These are phyloP conservation scores for Larix kaempferi DNA, from an alignment of 75 land plant species.

Conservation along the genomic window DNA sequence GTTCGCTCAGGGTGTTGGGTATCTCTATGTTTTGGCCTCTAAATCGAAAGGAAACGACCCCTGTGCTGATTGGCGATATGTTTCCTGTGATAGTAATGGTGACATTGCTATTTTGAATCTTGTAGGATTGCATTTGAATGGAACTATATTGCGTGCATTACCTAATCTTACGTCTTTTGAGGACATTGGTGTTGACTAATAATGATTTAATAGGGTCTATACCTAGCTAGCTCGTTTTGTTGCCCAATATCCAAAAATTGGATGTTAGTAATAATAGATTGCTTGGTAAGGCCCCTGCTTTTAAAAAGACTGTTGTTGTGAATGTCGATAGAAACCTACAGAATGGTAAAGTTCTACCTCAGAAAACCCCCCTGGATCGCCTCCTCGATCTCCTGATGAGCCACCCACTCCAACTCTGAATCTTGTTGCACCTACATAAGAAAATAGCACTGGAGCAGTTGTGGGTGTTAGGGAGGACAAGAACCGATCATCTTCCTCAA, in stretches of 20 bases:
- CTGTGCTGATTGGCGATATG: too few species aligned
- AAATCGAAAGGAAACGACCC: too few species aligned
- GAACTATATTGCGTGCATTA: constrained; percentile 51
- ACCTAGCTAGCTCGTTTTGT: constrained; percentile 42
- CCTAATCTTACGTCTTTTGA: constrained; percentile 19
- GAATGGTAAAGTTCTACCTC: constrained; percentile 29
- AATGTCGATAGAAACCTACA: constrained; percentile 23
- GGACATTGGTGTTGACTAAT: constrained; percentile 25
- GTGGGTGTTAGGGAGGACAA: neutral
- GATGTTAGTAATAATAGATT: constrained; percentile 56
- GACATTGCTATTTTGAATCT: too few species aligned
- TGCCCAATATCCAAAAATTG: constrained; percentile 21
- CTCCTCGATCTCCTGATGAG: neutral
- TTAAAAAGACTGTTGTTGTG: constrained; percentile 21
- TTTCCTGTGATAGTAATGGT: too few species aligned
- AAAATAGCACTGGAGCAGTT: neutral
- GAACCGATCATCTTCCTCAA: constrained; percentile 1
- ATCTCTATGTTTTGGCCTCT: too few species aligned
- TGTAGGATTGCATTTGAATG: constrained; percentile 30
- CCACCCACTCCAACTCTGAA: neutral
- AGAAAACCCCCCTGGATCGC: neutral
- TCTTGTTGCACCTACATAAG: neutral
- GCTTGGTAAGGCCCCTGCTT: constrained; percentile 34
- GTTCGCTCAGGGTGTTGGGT: too few species aligned
- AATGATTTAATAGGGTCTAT: constrained; percentile 60